A percentile compares a stretch with the other conserved stretches of the same genome.
Conservation (phyloP, 73 alveolate genomes). For the Stentor coeruleus region DNA sequence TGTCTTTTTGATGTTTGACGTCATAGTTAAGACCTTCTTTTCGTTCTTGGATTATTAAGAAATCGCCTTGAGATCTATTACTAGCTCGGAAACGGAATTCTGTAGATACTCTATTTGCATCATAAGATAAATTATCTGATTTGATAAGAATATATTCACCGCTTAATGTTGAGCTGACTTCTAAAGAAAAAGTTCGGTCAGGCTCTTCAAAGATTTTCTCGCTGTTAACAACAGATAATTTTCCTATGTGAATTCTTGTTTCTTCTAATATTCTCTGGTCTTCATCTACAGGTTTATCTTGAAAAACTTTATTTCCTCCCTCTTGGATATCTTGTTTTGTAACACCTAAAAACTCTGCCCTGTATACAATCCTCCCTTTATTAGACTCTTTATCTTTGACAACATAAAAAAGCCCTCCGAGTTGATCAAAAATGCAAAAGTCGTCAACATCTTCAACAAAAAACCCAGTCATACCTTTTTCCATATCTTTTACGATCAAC, state of each 20-base stretch:
- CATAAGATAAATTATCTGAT: neutral
- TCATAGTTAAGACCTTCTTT: constrained; percentile 9
- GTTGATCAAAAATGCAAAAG: constrained; percentile 16
- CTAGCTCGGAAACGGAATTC: constrained; percentile 23
- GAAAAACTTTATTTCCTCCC: too few species aligned
- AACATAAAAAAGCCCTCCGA: constrained; percentile 20
- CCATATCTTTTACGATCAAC: constrained; percentile 16
- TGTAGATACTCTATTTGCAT: neutral
- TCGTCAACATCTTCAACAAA: neutral
- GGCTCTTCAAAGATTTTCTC: constrained; percentile 13
- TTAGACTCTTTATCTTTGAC: constrained; percentile 3
- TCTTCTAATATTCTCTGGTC: constrained; percentile 13
- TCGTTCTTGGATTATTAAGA: neutral
- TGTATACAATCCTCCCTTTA: neutral
- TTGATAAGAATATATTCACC: neutral
- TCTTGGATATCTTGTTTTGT: too few species aligned
- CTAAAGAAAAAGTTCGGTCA: neutral
- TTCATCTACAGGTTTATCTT: neutral
- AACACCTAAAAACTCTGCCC: constrained; percentile 20
- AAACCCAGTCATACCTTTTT: constrained; percentile 18
- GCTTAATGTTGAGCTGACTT: constrained; percentile 5
- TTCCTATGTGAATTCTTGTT: neutral
- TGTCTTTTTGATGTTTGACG: constrained; percentile 2
- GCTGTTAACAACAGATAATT: neutral
- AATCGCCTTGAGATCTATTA: neutral